A percentile compares a stretch with the other conserved stretches of the same genome.
Evolutionary conservation across 768 basidiomycete species (phyloP).

Genomic region (Daedaleopsis sinensis): DNA sequence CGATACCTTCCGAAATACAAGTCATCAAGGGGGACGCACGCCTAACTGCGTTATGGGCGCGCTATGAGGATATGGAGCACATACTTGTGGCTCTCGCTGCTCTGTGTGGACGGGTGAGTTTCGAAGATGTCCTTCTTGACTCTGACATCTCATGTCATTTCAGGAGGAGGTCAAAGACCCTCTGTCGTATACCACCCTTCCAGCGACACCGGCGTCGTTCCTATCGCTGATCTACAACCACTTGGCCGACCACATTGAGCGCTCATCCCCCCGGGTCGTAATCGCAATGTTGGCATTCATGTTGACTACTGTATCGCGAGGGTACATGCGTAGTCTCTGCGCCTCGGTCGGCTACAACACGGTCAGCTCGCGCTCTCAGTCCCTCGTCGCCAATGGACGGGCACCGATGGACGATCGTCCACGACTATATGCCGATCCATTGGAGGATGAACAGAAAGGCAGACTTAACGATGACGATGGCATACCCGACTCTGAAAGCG

Average conservation of each 20-base stretch:
- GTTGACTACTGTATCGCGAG: conserved; percentile 62
- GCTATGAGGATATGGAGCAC: conserved; percentile 27
- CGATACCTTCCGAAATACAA: neutral
- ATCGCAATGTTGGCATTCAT: conserved; percentile 66
- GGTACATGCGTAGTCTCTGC: conserved; percentile 62
- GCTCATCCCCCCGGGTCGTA: conserved; percentile 50
- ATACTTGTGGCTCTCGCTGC: conserved; percentile 48
- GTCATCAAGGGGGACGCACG: neutral
- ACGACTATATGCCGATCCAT: neutral
- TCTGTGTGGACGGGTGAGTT: conserved; percentile 62
- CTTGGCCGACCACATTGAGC: conserved; percentile 55
- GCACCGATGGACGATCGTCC: neutral
- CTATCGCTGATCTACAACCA: conserved; percentile 65
- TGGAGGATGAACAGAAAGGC: conserved; percentile 3
- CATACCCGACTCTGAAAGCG: conserved; percentile 33
- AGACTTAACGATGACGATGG: conserved; percentile 39
- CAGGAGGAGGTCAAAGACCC: conserved; percentile 21
- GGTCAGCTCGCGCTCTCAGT: conserved; percentile 1
- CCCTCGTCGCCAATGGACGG: neutral
- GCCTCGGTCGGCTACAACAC: conserved; percentile 56
- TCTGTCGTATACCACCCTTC: conserved; percentile 19
- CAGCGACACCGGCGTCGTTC: conserved; percentile 44
- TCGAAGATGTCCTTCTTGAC: neutral
- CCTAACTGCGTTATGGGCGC: conserved; percentile 29
- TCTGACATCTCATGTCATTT: neutral